Evolutionary conservation across 352 stramenopile species (phyloP).

Genomic region (Phytopythium mirpurense): DNA sequence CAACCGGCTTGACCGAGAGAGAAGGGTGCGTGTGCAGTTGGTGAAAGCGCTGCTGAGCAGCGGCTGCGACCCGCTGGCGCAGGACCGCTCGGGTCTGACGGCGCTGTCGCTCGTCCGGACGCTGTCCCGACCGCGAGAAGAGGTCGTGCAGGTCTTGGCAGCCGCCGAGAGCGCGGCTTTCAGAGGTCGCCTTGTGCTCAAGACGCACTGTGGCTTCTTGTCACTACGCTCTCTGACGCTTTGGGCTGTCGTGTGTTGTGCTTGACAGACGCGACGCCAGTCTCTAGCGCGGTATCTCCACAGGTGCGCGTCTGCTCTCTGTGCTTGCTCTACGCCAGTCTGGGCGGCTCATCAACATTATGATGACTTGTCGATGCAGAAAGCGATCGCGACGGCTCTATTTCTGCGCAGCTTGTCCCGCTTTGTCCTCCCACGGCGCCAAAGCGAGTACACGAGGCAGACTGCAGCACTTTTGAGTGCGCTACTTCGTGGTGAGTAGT

Average conservation of each 20-base stretch:
- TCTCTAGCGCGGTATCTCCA: conserved; percentile 15
- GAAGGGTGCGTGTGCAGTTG: conserved; percentile 15
- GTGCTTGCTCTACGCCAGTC: not conserved
- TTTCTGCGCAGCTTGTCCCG: conserved; percentile 29
- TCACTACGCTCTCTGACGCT: not conserved
- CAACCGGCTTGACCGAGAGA: not conserved
- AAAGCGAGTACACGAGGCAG: conserved; percentile 24
- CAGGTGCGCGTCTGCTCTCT: conserved; percentile 13
- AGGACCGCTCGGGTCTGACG: conserved; percentile 60
- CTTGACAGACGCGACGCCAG: conserved; percentile 10
- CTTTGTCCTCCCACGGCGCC: conserved; percentile 18
- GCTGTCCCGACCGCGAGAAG: conserved; percentile 50
- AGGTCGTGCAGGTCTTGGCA: conserved; percentile 58
- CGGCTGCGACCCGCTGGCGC: conserved; percentile 35
- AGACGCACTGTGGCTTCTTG: not conserved
- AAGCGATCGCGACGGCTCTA: conserved; percentile 39
- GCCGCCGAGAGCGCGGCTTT: conserved; percentile 32
- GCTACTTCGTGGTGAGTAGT: conserved; percentile 26
- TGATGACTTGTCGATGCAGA: conserved; percentile 14
- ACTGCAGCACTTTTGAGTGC: conserved; percentile 23
- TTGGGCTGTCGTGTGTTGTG: not conserved
- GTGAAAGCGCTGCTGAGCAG: conserved; percentile 47
- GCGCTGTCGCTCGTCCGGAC: conserved; percentile 63
- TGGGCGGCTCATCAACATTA: not conserved
- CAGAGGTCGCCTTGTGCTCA: conserved; percentile 8